Base-by-base conservation (phyloP, 768 basidiomycete genomes). In the Xerocomellus intermedius region DNA sequence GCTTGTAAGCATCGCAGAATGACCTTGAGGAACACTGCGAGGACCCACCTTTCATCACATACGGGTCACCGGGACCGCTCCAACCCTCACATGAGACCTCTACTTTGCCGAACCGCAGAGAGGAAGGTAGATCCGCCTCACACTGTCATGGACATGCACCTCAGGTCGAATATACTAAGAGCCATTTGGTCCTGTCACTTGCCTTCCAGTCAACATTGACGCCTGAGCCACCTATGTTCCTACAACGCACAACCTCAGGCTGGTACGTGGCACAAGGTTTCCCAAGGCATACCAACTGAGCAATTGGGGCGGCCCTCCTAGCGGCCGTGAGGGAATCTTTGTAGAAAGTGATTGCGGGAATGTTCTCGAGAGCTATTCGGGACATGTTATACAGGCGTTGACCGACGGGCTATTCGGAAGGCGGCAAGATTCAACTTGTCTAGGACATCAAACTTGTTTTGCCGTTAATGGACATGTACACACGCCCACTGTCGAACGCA, bases 41-140 rank as follows among this genome's bases (percentile, higher is more conserved):
- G 58, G 38, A 58, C 59, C 73, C 33, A 88, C 94, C 94, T 77
- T 92, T 91, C 57, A 96, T 70, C 14, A 98, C 90, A 69, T 86
- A 83, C 2, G 83, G 78, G 73, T 98, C 95, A 0, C 91, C 93
- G 5, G 91, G 82, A 32, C 78, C 74, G 37, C 80, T 83, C 88
- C 89, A 98, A 22, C 95, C 95, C 75, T 98, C 95, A 63, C 95
- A 98, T 17, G 84, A 86, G 1, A 98, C 84, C 60, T 90, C 84
- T 0, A 96, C 86, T 58, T 83, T 81, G 16, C 95, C 95, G 52
- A 98, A 88, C 17, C 94, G 81, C 50, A 96, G 69, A 9, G 84
- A 75, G 46, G 86, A 84, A 9, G 94, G 95, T 7, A 98, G 76
- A 67, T 98, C 94, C 35, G 93, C 87, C 70, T 93, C 87, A 65